phyloP scores from a whole-genome alignment of 768 basidiomycete genomes.

The Leccinum rimulosum region DNA sequence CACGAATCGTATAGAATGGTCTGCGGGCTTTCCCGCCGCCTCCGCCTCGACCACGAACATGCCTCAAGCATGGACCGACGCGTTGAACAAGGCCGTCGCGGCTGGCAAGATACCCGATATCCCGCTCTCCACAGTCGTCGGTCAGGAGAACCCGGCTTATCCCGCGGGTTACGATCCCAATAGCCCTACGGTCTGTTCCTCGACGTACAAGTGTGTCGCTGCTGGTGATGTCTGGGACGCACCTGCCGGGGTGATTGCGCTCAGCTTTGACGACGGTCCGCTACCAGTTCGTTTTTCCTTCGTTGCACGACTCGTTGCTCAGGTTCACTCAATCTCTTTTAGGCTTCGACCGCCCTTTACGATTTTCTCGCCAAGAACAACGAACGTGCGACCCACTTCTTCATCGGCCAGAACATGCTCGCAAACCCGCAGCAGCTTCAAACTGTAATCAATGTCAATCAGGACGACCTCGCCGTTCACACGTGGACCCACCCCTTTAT shows the following conservation, averaged over 20 bases:
- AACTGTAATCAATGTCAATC: slow-evolving; percentile 41
- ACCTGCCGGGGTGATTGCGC: slow-evolving; percentile 62
- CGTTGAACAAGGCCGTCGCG: slow-evolving; percentile 61
- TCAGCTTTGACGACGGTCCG: slow-evolving; percentile 84
- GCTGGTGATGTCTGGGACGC: slow-evolving; percentile 73
- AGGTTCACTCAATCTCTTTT: slow-evolving; percentile 2
- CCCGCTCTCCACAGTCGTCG: slow-evolving; percentile 42
- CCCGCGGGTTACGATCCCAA: slow-evolving; percentile 38
- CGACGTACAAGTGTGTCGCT: slow-evolving; percentile 65
- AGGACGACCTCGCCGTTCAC: slow-evolving; percentile 43
- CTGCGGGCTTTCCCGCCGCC: slow-evolving; percentile 53
- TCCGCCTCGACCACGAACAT: slow-evolving; percentile 49
- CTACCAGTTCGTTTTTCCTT: slow-evolving; percentile 36
- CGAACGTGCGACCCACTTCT: slow-evolving; percentile 78
- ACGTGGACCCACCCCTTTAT: slow-evolving; percentile 76
- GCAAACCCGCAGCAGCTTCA: slow-evolving; percentile 53
- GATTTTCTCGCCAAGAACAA: slow-evolving; percentile 66
- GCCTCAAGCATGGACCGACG: slow-evolving; percentile 70
- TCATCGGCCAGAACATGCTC: slow-evolving; percentile 82
- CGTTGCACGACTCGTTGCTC: neutral
- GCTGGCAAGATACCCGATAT: slow-evolving; percentile 75
- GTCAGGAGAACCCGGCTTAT: slow-evolving; percentile 36
- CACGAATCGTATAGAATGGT: slow-evolving; percentile 48
- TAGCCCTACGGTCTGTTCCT: slow-evolving; percentile 65
- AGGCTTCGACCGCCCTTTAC: slow-evolving; percentile 51